Conservation (phyloP, 2,329 filamentous ascomycete genomes). For the Byssoonygena ceratinophila region DNA sequence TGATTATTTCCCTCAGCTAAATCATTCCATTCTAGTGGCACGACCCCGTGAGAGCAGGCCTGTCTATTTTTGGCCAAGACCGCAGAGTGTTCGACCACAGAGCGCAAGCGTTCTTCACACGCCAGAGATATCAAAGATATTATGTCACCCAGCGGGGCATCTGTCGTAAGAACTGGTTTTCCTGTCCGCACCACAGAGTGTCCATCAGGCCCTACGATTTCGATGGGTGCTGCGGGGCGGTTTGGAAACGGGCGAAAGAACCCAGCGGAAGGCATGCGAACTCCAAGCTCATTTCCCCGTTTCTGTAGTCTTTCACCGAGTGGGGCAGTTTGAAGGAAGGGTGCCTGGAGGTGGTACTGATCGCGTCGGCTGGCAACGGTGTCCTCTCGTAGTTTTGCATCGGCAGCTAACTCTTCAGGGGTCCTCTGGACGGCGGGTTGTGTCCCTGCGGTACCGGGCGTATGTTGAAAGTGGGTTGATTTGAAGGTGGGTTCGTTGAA, state of each 20-base stretch:
- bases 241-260: slow-evolving; percentile 34
- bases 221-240: slow-evolving; percentile 33
- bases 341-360: slow-evolving; percentile 61
- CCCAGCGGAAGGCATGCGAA: slow-evolving; percentile 50
- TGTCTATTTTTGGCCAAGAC: slow-evolving; percentile 60
- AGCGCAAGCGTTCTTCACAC: slow-evolving; percentile 65
- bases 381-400: slow-evolving; percentile 54
- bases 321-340: slow-evolving; percentile 57
- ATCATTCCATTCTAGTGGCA: slow-evolving; percentile 66
- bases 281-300: slow-evolving; percentile 48
- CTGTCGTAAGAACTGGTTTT: slow-evolving; percentile 62
- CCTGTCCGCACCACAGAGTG: slow-evolving; percentile 53
- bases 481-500: slow-evolving; percentile 41
- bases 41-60: slow-evolving; percentile 64
- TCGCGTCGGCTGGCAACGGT: slow-evolving; percentile 50
- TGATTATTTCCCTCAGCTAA: slow-evolving; percentile 41
- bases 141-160: slow-evolving; percentile 65
- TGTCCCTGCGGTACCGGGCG: slow-evolving; percentile 51
- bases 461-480: slow-evolving; percentile 43
- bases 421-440: slow-evolving; percentile 3
- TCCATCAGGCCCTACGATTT: slow-evolving; percentile 51
- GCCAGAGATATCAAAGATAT: slow-evolving; percentile 72
- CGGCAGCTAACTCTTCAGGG: slow-evolving; percentile 19
- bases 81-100: slow-evolving; percentile 66
- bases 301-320: slow-evolving; percentile 47